These are phyloP conservation scores for Xylaria sp. DNA, from an alignment of 2,329 filamentous ascomycete species.

Conservation along the genomic window DNA sequence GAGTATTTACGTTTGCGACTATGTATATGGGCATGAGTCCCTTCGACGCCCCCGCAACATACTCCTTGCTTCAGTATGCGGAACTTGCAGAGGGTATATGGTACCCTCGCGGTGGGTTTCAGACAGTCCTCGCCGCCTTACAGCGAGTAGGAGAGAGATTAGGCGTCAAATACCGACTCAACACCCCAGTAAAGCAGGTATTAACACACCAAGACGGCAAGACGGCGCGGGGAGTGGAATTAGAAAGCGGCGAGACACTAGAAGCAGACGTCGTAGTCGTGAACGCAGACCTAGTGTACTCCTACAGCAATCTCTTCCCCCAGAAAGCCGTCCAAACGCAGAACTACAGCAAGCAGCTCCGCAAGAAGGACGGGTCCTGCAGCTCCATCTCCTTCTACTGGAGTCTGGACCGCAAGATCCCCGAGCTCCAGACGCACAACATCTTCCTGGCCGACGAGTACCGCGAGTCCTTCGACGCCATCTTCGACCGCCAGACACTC, in stretches of 20 bases:
- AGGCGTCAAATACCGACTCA: constrained; percentile 68
- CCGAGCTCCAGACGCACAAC: constrained; percentile 72
- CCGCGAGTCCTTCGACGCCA: constrained; percentile 74
- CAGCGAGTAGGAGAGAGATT: constrained; percentile 65
- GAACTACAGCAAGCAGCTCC: constrained; percentile 47
- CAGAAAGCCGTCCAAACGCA: constrained; percentile 38
- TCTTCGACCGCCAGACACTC: constrained; percentile 72
- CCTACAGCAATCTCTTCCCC: constrained; percentile 73
- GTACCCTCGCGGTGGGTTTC: constrained; percentile 75
- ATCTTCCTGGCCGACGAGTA: constrained; percentile 80
- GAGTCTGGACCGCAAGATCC: constrained; percentile 65
- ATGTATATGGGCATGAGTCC: constrained; percentile 87
- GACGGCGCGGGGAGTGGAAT: constrained; percentile 62
- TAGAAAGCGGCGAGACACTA: constrained; percentile 63
- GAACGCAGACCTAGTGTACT: constrained; percentile 77
- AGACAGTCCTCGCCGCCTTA: constrained; percentile 67
- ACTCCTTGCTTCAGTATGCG: constrained; percentile 75
- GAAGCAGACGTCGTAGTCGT: constrained; percentile 70
- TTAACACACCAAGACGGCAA: constrained; percentile 57
- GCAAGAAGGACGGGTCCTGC: constrained; percentile 65
- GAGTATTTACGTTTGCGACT: constrained; percentile 77
- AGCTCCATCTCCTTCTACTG: constrained; percentile 81
- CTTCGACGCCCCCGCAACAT: constrained; percentile 76
- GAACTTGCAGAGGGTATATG: constrained; percentile 78
- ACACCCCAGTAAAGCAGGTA: constrained; percentile 62